Percentiles rank a stretch among this genome's conserved stretches.
Evolutionary conservation across 495 filamentous ascomycete species (phyloP).

Genomic region (Aspergillus saccharolyticus): DNA sequence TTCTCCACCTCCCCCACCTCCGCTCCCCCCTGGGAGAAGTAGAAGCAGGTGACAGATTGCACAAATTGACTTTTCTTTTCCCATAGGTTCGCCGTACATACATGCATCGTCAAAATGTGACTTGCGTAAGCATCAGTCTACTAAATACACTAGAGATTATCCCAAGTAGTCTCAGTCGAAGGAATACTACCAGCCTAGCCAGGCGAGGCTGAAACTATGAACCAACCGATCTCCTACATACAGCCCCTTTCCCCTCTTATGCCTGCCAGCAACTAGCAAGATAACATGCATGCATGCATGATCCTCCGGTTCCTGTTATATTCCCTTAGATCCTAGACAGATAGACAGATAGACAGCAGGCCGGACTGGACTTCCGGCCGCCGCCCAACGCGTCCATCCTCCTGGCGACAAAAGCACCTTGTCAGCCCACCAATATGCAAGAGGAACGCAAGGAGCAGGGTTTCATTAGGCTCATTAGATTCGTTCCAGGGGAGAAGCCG

Average conservation of each 20-base stretch:
- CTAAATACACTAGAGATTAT: constrained; percentile 12
- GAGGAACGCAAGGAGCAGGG: neutral
- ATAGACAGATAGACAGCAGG: constrained; percentile 5
- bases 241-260: neutral
- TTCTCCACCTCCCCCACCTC: neutral
- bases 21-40: too few species aligned
- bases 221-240: constrained; percentile 10
- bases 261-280: neutral
- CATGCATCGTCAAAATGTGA: constrained; percentile 11
- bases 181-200: neutral
- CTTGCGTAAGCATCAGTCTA: constrained; percentile 9
- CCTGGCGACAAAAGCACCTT: neutral
- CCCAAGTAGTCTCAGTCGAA: constrained; percentile 5
- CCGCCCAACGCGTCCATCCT: neutral
- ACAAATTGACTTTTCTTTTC: constrained; percentile 7
- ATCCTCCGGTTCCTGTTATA: constrained; percentile 18
- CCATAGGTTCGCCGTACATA: constrained; percentile 15
- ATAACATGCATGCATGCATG: constrained; percentile 11
- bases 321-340: constrained; percentile 4
- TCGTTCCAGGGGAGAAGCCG: neutral
- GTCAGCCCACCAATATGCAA: neutral
- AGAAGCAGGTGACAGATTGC: constrained; percentile 4
- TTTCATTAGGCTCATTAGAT: neutral
- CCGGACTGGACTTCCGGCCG: constrained; percentile 4
- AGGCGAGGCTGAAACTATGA: constrained; percentile 12